These are phyloP conservation scores for Pseudozyma thailandica DNA, from an alignment of 1,284 basidiomycete genomes.

Conservation along the genomic window DNA sequence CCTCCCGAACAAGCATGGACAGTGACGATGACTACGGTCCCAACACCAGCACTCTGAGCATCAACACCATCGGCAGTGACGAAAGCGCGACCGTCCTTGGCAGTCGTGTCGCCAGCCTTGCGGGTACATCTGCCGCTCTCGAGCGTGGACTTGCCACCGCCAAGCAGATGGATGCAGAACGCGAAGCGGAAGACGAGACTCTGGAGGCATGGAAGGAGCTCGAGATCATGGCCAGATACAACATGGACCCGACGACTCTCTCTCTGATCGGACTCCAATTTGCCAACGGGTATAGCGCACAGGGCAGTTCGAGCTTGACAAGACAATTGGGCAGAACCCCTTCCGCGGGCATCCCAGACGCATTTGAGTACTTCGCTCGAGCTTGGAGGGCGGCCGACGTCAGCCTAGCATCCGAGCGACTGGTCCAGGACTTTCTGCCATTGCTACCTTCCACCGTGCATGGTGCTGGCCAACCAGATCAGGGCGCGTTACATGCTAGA, in stretches of 20 bases:
- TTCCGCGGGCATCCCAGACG: constrained; percentile 31
- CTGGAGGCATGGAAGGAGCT: constrained; percentile 41
- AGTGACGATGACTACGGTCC: constrained; percentile 45
- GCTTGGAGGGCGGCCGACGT: constrained; percentile 54
- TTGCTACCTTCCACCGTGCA: constrained; percentile 17
- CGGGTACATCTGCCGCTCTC: constrained; percentile 21
- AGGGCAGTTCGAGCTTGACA: constrained; percentile 3
- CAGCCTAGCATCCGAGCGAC: constrained; percentile 48
- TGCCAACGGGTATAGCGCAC: constrained; percentile 19
- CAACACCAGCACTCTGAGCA: constrained; percentile 45
- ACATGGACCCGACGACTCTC: constrained; percentile 57
- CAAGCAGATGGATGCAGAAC: constrained; percentile 5
- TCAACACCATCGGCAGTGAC: constrained; percentile 47
- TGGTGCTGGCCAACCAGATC: constrained; percentile 7
- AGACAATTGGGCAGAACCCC: constrained; percentile 4
- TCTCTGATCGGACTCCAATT: constrained; percentile 53
- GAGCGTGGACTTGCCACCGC: constrained; percentile 4
- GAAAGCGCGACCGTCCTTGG: constrained; percentile 50
- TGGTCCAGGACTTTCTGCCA: constrained; percentile 54
- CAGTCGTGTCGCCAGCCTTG: constrained; percentile 32
- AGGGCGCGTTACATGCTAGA: constrained; percentile 7
- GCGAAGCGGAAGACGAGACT: constrained; percentile 39
- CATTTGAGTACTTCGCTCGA: constrained; percentile 55
- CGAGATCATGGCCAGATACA: constrained; percentile 41
- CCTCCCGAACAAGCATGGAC: constrained; percentile 22